Evolutionary conservation across 495 filamentous ascomycete species (phyloP), one percentile per base, ranked within the genome.

Genomic region (Delitschia confertaspora): DNA sequence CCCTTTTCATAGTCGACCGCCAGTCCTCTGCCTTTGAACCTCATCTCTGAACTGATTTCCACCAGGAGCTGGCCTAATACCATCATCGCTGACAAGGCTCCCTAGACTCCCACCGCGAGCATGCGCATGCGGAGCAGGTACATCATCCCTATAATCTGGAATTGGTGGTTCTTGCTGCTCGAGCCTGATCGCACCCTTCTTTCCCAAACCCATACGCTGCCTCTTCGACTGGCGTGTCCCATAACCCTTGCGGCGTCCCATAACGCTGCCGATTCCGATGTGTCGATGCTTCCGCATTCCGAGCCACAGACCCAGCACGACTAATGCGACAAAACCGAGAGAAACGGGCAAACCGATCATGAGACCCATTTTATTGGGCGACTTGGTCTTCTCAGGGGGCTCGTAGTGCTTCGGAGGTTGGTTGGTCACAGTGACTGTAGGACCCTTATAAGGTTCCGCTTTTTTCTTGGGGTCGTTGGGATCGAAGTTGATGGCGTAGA

Each of bases 261-360:
- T 59, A 39, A 59, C 38, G 26, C 51, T 59, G 11, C 56, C 56
- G 8, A 59, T 18, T 17, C 56, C 56, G 27, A 59, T 59, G 23
- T n/a, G 43, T 24, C 56, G 49, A n/a, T 50, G 44, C 48, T 57
- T 50, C 4, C 56, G 48, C 53, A 59, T 56, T 1, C 56, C 56
- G 23, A 59, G 21, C 6, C n/a, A 54, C n/a, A 59, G 26, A 6
- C 56, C 56, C n/a, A 51, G 16, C 6, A 57, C 41, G 8, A 59
- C 49, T 6, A 57, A 1, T 7, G 42, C 4, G 5, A 53, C 29
- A 26, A 49, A 50, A 18, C 54, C 53, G 13, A 59, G 53, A 22
- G 25, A 30, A n/a, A 59, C 46, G 8, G 57, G 57, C 16, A 60
- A 38, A 11, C 54, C 57, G 17, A 60, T 53, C 31, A 48, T 30